phyloP scores from a whole-genome alignment of 2,329 filamentous ascomycete genomes.

The Pseudogymnoascus sp. region DNA sequence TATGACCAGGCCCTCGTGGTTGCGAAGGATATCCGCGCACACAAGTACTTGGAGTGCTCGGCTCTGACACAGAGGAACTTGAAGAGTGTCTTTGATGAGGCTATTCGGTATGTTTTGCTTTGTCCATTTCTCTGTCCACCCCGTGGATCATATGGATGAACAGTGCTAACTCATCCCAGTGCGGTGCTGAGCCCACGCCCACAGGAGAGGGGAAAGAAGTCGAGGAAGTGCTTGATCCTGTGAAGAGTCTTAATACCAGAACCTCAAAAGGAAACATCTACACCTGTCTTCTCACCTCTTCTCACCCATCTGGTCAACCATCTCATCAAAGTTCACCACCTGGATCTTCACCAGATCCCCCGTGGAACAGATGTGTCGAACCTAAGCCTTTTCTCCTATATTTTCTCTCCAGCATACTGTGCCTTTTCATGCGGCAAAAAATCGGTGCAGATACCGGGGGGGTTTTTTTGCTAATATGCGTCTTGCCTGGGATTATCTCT shows the following conservation, averaged over 20 bases:
- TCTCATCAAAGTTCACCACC: not conserved
- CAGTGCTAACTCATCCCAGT: constrained; percentile 35
- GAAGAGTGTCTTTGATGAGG: constrained; percentile 98
- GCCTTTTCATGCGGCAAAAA: not conserved
- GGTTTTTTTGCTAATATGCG: not conserved
- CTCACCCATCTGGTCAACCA: not conserved
- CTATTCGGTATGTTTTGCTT: constrained; percentile 68
- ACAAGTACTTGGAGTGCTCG: constrained; percentile 97
- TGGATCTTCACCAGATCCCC: not conserved
- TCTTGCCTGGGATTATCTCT: not conserved
- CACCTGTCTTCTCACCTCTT: not conserved
- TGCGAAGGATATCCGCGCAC: constrained; percentile 88
- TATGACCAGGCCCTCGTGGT: constrained; percentile 86
- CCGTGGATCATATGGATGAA: not conserved
- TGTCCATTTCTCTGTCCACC: not conserved
- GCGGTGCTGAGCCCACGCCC: constrained; percentile 66
- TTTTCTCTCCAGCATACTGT: not conserved
- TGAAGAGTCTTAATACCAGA: constrained; percentile 28
- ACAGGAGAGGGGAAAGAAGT: constrained; percentile 50
- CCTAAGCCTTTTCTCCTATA: not conserved
- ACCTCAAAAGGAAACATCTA: not conserved
- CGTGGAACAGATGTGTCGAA: not conserved
- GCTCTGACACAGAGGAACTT: constrained; percentile 92
- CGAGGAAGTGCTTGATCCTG: constrained; percentile 63
- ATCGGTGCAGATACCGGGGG: not conserved